Conservation (phyloP, 352 stramenopile genomes). For the Phytophthora pseudosyringae region DNA sequence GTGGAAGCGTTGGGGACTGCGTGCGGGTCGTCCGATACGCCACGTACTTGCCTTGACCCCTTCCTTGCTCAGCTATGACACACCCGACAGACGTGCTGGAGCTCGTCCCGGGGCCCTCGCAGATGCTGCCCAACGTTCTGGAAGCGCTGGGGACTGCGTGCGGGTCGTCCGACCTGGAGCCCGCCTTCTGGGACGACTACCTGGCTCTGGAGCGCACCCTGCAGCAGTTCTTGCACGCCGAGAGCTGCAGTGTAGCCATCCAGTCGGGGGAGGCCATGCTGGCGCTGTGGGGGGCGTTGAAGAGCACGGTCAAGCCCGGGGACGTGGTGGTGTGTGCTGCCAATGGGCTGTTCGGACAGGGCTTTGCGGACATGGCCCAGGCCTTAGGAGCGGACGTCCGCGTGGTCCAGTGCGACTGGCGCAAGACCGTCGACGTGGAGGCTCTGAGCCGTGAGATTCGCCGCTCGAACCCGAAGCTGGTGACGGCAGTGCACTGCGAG, state of each 20-base stretch:
- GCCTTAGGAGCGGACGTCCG: slow-evolving; percentile 47
- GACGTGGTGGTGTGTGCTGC: slow-evolving; percentile 54
- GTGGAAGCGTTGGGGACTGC: no score
- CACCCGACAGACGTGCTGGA: slow-evolving; percentile 23
- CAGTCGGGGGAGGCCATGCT: slow-evolving; percentile 70
- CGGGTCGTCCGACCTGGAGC: slow-evolving; percentile 58
- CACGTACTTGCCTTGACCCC: slow-evolving; percentile 1
- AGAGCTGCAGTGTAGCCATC: slow-evolving; percentile 47
- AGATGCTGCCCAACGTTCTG: slow-evolving; percentile 50
- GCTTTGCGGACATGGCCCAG: slow-evolving; percentile 58
- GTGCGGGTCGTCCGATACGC: slow-evolving; percentile 1
- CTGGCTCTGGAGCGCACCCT: slow-evolving; percentile 44
- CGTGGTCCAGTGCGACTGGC: slow-evolving; percentile 50
- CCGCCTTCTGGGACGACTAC: slow-evolving; percentile 63
- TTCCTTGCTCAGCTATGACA: slow-evolving; percentile 8
- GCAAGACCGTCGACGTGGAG: slow-evolving; percentile 43
- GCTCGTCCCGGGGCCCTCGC: slow-evolving; percentile 50
- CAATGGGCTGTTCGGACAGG: slow-evolving; percentile 58
- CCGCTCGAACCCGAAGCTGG: slow-evolving; percentile 48
- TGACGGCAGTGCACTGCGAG: slow-evolving; percentile 64
- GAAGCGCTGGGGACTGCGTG: slow-evolving; percentile 36
- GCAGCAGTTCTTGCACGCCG: slow-evolving; percentile 44
- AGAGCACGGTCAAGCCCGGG: slow-evolving; percentile 47
- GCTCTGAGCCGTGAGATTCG: slow-evolving; percentile 47
- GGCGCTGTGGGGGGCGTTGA: slow-evolving; percentile 58